A percentile compares a stretch with the other conserved stretches of the same genome.
These are phyloP conservation scores for Dissophora ornata DNA, from an alignment of 192 early-diverging fungal species.

Conservation along the genomic window DNA sequence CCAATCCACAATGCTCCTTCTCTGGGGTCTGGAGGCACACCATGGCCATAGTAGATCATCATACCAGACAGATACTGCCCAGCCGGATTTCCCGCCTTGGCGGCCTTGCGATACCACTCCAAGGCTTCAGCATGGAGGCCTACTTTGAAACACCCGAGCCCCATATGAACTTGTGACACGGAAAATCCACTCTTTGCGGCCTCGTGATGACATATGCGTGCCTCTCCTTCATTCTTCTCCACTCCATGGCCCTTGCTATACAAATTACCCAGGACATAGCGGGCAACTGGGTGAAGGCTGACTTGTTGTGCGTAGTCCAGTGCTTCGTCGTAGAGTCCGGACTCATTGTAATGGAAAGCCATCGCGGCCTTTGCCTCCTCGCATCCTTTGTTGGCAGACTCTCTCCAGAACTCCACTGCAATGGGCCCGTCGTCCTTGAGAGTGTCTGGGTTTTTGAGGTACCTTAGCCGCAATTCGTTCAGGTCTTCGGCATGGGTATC, in stretches of 20 bases:
- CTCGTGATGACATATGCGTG: background rate
- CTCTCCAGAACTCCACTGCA: background rate
- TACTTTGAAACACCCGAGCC: background rate
- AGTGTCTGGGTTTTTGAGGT: background rate
- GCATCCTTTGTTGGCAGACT: slow-evolving; percentile 8
- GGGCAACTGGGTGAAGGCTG: background rate
- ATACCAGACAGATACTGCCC: slow-evolving; percentile 7
- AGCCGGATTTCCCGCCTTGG: background rate
- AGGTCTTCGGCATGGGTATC: slow-evolving; percentile 2
- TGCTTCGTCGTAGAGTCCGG: background rate
- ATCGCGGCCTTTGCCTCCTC: slow-evolving; percentile 5
- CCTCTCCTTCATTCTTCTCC: slow-evolving; percentile 5
- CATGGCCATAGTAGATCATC: slow-evolving; percentile 4
- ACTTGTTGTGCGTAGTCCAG: background rate
- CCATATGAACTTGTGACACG: background rate
- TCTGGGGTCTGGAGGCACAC: background rate
- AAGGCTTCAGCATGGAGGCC: slow-evolving; percentile 2
- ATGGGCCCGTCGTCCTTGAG: slow-evolving; percentile 2
- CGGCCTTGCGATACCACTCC: slow-evolving; percentile 5
- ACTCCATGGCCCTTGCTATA: slow-evolving; percentile 15
- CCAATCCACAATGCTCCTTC: background rate
- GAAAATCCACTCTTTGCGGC: slow-evolving; percentile 6
- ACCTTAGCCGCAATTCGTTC: background rate
- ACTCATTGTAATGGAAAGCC: background rate
- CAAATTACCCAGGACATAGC: background rate